These are phyloP conservation scores for Stemphylium beticola DNA, from an alignment of 2,329 filamentous ascomycete species.

Conservation along the genomic window DNA sequence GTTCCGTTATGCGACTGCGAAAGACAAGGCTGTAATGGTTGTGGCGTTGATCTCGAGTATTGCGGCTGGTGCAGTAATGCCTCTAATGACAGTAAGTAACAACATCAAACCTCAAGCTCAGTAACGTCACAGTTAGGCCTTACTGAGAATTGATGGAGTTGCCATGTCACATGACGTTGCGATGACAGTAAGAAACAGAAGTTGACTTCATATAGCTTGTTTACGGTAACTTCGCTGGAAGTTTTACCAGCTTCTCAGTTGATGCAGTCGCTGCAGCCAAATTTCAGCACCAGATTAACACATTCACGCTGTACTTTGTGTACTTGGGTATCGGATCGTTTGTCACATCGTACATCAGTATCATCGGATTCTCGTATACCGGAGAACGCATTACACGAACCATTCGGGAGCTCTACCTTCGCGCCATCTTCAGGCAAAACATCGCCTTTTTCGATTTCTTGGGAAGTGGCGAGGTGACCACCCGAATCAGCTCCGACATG, in stretches of 20 bases:
- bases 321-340: constrained; percentile 48
- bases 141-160: too few relatives aligned
- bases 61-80: constrained; percentile 74
- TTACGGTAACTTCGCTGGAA: constrained; percentile 49
- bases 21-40: constrained; percentile 50
- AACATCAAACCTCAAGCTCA: not conserved
- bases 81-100: constrained; percentile 67
- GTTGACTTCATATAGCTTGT: constrained; percentile 35
- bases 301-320: constrained; percentile 47
- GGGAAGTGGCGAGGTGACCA: constrained; percentile 93
- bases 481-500: constrained; percentile 92
- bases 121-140: too few relatives aligned
- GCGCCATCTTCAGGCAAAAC: constrained; percentile 54
- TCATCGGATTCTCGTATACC: constrained; percentile 82
- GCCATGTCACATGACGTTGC: not conserved
- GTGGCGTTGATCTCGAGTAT: constrained; percentile 70
- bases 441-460: constrained; percentile 72
- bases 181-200: not conserved
- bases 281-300: constrained; percentile 40
- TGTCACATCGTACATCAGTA: constrained; percentile 77
- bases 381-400: constrained; percentile 57
- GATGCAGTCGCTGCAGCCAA: constrained; percentile 30
- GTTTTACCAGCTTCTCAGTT: constrained; percentile 45
- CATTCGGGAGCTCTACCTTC: constrained; percentile 68
- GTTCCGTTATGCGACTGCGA: constrained; percentile 54